Conservation (phyloP, 164 flowering plant genomes). For the Piper betle region DNA sequence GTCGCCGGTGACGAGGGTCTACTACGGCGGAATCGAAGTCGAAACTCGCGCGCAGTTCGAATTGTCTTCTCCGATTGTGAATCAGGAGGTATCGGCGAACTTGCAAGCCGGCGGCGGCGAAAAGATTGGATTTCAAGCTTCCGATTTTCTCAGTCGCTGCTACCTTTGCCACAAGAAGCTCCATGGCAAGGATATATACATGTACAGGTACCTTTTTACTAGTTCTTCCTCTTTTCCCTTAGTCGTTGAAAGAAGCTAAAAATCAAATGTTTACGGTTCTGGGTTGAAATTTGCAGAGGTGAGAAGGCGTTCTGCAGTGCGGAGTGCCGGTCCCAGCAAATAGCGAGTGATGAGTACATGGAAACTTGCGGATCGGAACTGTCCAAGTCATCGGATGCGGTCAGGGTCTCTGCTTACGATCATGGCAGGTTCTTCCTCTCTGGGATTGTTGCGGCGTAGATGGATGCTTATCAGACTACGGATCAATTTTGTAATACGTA, state of each 20-base stretch:
- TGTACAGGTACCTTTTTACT: slow-evolving; percentile 4
- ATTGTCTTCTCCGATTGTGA: not conserved
- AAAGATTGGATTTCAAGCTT: not conserved
- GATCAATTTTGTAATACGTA: not conserved
- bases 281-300: slow-evolving; percentile 35
- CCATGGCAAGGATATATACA: slow-evolving; percentile 8
- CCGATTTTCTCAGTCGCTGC: slow-evolving; percentile 6
- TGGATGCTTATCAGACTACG: not conserved
- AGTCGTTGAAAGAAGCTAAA: not conserved
- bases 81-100: not conserved
- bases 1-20: slow-evolving; percentile 24
- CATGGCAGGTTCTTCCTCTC: slow-evolving; percentile 35
- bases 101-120: not conserved
- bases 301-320: slow-evolving; percentile 77
- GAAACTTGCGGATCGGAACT: slow-evolving; percentile 51
- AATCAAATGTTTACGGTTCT: not conserved
- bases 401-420: slow-evolving; percentile 29
- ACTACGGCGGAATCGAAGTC: not conserved
- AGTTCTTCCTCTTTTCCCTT: not conserved
- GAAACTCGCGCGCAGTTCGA: not conserved
- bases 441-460: slow-evolving; percentile 43
- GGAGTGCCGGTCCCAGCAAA: slow-evolving; percentile 62
- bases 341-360: slow-evolving; percentile 48
- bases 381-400: slow-evolving; percentile 25
- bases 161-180: slow-evolving; percentile 6